These are phyloP conservation scores for Colletotrichum sp. DNA, from an alignment of 2,329 filamentous ascomycete genomes.

Conservation along the genomic window DNA sequence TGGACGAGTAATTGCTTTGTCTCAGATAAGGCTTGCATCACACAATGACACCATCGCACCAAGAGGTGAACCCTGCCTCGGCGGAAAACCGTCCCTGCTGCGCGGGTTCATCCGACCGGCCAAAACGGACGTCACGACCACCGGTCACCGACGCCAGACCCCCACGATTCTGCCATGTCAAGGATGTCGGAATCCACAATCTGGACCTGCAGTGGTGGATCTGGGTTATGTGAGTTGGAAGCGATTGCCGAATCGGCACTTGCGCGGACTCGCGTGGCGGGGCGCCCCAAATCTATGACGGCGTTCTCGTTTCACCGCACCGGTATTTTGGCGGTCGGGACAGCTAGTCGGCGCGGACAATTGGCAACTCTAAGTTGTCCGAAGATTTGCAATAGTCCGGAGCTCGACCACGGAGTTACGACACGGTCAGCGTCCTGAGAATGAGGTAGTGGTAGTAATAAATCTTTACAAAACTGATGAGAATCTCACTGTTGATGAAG, in stretches of 20 bases:
- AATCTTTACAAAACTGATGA: neutral
- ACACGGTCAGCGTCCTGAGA: neutral
- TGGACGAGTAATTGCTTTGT: neutral
- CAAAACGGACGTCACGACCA: neutral
- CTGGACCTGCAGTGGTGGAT: neutral
- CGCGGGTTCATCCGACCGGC: neutral
- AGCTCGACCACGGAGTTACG: neutral
- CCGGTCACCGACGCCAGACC: neutral
- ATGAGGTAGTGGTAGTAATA: fast-evolving
- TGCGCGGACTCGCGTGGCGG: neutral
- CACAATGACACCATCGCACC: neutral
- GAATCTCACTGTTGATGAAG: neutral
- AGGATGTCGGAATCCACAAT: too few relatives aligned
- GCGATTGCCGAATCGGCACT: neutral
- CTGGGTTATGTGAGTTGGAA: neutral
- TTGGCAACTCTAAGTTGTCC: neutral
- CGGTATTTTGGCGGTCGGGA: neutral
- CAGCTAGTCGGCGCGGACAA: neutral
- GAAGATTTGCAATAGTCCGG: neutral
- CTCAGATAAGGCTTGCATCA: neutral
- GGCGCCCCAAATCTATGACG: neutral
- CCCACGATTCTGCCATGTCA: neutral
- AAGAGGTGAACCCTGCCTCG: neutral
- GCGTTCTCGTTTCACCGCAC: neutral
- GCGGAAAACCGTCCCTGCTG: neutral